phyloP scores from a whole-genome alignment of 805 yeast genomes.

The Maudiozyma barnettii region DNA sequence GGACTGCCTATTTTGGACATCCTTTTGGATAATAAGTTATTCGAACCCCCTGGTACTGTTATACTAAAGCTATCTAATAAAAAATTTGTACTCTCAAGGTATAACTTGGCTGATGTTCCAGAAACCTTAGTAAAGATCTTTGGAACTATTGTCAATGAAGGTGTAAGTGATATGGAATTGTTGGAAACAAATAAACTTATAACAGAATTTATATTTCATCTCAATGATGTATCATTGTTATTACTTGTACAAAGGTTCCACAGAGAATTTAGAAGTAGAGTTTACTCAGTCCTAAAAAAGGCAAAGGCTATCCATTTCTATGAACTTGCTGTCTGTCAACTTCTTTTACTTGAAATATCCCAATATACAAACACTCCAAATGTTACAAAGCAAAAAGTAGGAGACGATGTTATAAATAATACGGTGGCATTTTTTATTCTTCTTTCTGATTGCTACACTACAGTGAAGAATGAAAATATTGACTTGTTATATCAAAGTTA shows the following conservation, averaged over 20 bases:
- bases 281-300: slow-evolving; percentile 11
- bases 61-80: slow-evolving; percentile 9
- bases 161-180: slow-evolving; percentile 23
- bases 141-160: slow-evolving; percentile 15
- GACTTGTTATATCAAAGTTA: slow-evolving; percentile 12
- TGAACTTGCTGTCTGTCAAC: slow-evolving; percentile 23
- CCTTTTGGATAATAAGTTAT: slow-evolving; percentile 6
- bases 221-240: slow-evolving; percentile 14
- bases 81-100: slow-evolving; percentile 15
- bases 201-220: slow-evolving; percentile 13
- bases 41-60: slow-evolving; percentile 13
- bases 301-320: slow-evolving; percentile 28
- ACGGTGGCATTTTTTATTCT: slow-evolving; percentile 21
- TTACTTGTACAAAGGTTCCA: slow-evolving; percentile 19
- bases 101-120: slow-evolving; percentile 5
- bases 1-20: slow-evolving; percentile 9
- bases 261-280: slow-evolving; percentile 19
- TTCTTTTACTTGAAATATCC: slow-evolving; percentile 21
- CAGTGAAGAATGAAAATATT: slow-evolving; percentile 1
- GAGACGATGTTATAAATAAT: slow-evolving; percentile 17
- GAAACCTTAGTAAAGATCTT: slow-evolving; percentile 10
- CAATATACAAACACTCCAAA: slow-evolving; percentile 14
- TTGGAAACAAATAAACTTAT: slow-evolving; percentile 9
- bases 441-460: slow-evolving; percentile 13
- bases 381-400: slow-evolving; percentile 8